These are phyloP conservation scores for Neoscytalidium dimidiatum DNA, from an alignment of 2,329 filamentous ascomycete genomes.

Conservation along the genomic window DNA sequence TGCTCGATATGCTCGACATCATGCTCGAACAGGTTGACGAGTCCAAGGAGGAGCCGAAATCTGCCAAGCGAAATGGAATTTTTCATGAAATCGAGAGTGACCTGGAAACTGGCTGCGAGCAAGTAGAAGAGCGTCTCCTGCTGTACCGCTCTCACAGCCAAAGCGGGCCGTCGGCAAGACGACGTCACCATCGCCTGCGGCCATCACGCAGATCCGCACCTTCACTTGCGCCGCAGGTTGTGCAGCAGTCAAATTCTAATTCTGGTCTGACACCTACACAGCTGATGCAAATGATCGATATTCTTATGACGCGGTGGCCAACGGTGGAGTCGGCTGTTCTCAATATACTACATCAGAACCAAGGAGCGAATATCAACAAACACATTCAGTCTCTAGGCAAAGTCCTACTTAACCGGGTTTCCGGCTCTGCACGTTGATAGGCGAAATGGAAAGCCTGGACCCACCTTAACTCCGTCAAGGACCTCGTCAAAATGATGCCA, in stretches of 20 bases:
- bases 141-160: conserved; percentile 2
- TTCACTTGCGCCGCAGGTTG: not conserved
- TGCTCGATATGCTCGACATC: conserved; percentile 16
- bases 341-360: not conserved
- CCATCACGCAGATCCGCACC: conserved; percentile 3
- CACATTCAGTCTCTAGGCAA: not conserved
- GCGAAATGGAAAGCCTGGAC: not conserved
- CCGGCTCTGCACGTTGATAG: not conserved
- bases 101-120: not conserved
- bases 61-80: not conserved
- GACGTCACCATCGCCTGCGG: not conserved
- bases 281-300: conserved; percentile 9
- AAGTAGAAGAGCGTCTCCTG: not conserved
- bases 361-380: not conserved
- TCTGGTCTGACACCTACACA: not conserved
- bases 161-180: not conserved
- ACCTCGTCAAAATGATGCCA: not conserved
- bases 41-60: not conserved
- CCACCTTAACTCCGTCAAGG: not conserved
- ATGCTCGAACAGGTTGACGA: conserved; percentile 9
- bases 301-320: conserved; percentile 17
- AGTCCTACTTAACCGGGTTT: not conserved
- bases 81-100: not conserved
- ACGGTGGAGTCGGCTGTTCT: conserved; percentile 7
- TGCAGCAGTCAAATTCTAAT: not conserved